phyloP scores from a whole-genome alignment of 345 rosid genomes.

The Clausena lansium region DNA sequence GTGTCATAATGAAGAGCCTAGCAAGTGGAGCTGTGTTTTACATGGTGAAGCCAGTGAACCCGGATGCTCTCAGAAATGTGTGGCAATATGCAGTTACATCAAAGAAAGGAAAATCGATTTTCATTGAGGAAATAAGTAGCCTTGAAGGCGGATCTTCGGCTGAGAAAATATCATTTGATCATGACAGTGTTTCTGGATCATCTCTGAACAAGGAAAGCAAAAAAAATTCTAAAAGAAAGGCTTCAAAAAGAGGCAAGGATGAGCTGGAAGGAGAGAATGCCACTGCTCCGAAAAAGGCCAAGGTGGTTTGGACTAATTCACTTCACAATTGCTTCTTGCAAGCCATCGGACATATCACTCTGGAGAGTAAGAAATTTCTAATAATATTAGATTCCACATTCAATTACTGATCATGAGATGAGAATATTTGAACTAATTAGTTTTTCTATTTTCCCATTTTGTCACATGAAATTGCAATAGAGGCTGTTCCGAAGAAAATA shows the following conservation, averaged over 20 bases:
- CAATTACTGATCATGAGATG: background rate
- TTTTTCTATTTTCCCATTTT: background rate
- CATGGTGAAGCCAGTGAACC: conserved; percentile 57
- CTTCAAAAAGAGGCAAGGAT: conserved; percentile 1
- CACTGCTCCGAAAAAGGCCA: conserved; percentile 39
- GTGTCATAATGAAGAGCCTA: conserved; percentile 38
- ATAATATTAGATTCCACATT: no score
- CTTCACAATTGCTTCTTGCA: conserved; percentile 64
- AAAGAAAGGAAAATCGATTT: conserved; percentile 35
- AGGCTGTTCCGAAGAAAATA: conserved; percentile 76
- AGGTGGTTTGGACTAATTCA: conserved; percentile 57
- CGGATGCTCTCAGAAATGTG: conserved; percentile 44
- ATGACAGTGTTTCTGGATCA: conserved; percentile 12
- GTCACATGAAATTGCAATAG: conserved; percentile 28
- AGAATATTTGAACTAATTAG: background rate
- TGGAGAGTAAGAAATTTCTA: conserved; percentile 52
- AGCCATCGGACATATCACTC: conserved; percentile 54
- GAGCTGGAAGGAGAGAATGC: conserved; percentile 16
- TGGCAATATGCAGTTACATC: conserved; percentile 48
- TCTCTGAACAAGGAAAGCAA: background rate
- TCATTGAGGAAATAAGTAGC: conserved; percentile 16
- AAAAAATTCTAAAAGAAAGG: conserved; percentile 7
- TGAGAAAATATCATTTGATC: background rate
- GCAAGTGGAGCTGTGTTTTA: conserved; percentile 57
- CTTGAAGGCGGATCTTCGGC: background rate